These are phyloP conservation scores for Aspergillus transmontanensis DNA, from an alignment of 2,329 filamentous ascomycete species.

Conservation along the genomic window DNA sequence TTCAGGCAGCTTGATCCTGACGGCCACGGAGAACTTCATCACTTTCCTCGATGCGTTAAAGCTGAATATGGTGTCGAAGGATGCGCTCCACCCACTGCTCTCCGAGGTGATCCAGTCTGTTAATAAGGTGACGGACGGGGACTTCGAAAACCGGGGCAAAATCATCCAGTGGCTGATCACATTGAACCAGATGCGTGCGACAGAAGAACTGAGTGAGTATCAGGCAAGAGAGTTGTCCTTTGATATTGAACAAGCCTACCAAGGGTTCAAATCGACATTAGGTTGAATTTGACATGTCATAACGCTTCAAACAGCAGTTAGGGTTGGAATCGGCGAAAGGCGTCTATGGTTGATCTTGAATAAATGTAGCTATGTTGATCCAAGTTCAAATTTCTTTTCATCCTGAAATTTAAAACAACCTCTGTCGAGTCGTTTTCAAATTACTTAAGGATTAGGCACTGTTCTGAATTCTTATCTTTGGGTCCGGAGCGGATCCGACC, in stretches of 20 bases:
- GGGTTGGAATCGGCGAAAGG: constrained; percentile 11
- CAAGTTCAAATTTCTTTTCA: background rate
- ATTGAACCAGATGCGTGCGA: constrained; percentile 95
- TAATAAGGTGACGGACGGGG: constrained; percentile 92
- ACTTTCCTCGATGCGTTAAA: constrained; percentile 95
- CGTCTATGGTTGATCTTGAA: constrained; percentile 19
- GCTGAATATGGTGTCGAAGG: constrained; percentile 88
- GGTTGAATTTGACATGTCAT: constrained; percentile 42
- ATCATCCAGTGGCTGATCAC: constrained; percentile 98
- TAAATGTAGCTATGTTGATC: background rate
- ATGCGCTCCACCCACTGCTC: constrained; percentile 91
- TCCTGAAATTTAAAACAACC: background rate
- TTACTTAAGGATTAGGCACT: background rate
- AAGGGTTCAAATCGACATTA: constrained; percentile 85
- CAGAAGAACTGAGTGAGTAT: constrained; percentile 83
- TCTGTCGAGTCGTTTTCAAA: background rate
- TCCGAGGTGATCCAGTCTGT: constrained; percentile 96
- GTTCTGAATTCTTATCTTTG: constrained; percentile 4
- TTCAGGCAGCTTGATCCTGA: constrained; percentile 72
- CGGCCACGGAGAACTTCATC: constrained; percentile 97
- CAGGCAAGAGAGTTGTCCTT: constrained; percentile 87
- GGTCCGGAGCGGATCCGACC: constrained; percentile 23
- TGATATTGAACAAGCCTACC: constrained; percentile 92
- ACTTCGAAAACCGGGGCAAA: constrained; percentile 94
- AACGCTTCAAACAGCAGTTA: background rate